These are phyloP conservation scores for Stenogyne calaminthoides DNA, from an alignment of 305 asterid genomes.

Conservation along the genomic window DNA sequence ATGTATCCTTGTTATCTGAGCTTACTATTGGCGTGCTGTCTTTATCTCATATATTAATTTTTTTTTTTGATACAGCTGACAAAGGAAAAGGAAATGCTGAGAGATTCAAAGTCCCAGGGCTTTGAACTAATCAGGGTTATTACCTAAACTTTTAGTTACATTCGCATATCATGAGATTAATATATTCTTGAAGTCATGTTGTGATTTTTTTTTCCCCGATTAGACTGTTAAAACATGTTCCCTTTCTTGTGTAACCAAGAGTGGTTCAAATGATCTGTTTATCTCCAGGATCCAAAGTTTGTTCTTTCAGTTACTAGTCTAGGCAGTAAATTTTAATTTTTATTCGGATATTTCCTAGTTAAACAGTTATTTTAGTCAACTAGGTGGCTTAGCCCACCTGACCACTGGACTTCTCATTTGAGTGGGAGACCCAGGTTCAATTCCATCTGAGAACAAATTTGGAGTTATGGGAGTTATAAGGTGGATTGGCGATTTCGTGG, in stretches of 20 bases:
- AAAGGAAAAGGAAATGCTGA: constrained; percentile 70
- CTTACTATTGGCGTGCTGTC: background rate
- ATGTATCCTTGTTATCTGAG: no score
- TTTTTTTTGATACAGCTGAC: constrained; percentile 54
- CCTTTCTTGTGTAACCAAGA: constrained; percentile 25
- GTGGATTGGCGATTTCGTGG: no score
- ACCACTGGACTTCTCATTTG: no score
- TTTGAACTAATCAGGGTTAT: constrained; percentile 74
- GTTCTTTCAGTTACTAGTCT: background rate
- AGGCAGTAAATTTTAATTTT: background rate
- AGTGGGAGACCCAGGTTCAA: no score
- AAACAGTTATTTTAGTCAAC: constrained; percentile 1
- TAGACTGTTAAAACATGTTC: background rate
- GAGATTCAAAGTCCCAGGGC: constrained; percentile 73
- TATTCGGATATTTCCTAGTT: background rate
- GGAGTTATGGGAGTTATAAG: no score
- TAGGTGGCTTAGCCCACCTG: no score
- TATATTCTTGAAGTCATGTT: background rate
- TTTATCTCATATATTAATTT: background rate
- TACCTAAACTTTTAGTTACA: constrained; percentile 27
- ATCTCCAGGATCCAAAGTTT: constrained; percentile 16
- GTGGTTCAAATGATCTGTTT: background rate
- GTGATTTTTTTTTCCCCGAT: background rate
- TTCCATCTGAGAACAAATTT: no score
- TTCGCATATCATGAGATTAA: constrained; percentile 16